Evolutionary conservation across 202 grass and related monocot genomes (phyloP).

Genomic region (Panicum virgatum): DNA sequence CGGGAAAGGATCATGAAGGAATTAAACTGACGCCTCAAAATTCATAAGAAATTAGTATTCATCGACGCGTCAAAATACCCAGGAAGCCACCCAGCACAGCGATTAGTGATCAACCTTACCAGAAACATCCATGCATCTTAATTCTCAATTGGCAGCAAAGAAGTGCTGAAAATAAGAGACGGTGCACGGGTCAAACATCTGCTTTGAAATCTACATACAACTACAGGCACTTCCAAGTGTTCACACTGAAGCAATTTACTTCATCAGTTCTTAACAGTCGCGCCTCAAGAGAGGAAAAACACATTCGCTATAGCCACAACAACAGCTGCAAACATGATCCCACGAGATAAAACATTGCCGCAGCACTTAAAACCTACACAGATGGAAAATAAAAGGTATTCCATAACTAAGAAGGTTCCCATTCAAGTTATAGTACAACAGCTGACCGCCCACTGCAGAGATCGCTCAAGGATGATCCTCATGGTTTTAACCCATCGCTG

Average conservation of each 20-base stretch:
- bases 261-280: not conserved
- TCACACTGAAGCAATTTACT: conserved; percentile 16
- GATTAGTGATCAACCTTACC: not conserved
- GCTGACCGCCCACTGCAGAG: conserved; percentile 25
- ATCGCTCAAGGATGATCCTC: conserved; percentile 20
- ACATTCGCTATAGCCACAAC: conserved; percentile 26
- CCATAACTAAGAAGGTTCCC: conserved; percentile 34
- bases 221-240: conserved; percentile 22
- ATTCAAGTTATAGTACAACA: conserved; percentile 57
- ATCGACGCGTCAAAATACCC: not conserved
- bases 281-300: conserved; percentile 24
- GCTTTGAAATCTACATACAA: conserved; percentile 26
- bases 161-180: not conserved
- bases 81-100: not conserved
- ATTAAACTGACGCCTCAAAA: not conserved
- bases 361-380: conserved; percentile 30
- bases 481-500: not conserved
- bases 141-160: not conserved
- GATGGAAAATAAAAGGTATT: not conserved
- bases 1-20: not conserved
- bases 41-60: not conserved
- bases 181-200: not conserved
- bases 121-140: not conserved
- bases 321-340: conserved; percentile 32
- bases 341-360: conserved; percentile 15